Conservation (phyloP, 768 basidiomycete species). For the Cystobasidiopsis lactophilus region DNA sequence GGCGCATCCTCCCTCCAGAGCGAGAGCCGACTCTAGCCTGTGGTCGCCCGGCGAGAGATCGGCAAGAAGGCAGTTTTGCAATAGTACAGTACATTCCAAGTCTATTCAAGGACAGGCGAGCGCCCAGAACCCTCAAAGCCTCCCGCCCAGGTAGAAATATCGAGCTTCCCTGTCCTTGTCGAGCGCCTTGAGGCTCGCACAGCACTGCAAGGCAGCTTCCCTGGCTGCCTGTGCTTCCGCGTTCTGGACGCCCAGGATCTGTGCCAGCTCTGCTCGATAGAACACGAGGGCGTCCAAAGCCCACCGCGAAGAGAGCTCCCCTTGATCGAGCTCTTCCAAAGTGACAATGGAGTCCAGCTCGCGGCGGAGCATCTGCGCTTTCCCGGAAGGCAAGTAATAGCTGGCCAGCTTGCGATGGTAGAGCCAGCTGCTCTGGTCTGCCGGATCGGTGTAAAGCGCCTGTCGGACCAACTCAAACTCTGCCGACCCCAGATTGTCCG, state of each 20-base stretch:
- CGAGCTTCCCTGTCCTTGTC: background rate
- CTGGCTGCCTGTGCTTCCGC: background rate
- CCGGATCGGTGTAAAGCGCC: constrained; percentile 88
- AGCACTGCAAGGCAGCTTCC: background rate
- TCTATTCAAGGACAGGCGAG: too few species aligned
- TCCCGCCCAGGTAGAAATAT: background rate
- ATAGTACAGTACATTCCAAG: too few species aligned
- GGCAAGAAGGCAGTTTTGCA: too few species aligned
- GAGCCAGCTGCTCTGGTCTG: constrained; percentile 92
- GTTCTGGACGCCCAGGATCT: too few species aligned
- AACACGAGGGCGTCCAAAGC: background rate
- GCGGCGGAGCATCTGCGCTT: constrained; percentile 40
- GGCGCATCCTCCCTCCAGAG: too few species aligned
- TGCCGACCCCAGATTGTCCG: constrained; percentile 23
- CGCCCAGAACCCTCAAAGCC: too few species aligned
- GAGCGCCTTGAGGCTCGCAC: background rate
- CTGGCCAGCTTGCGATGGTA: constrained; percentile 97
- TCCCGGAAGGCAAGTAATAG: constrained; percentile 14
- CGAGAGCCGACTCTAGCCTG: too few species aligned
- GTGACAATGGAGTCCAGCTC: constrained; percentile 66
- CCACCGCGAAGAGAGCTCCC: constrained; percentile 38
- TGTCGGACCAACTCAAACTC: constrained; percentile 83
- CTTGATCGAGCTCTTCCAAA: constrained; percentile 67
- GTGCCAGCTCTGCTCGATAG: background rate
- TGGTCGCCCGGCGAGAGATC: too few species aligned